phyloP scores from a whole-genome alignment of 1,284 basidiomycete genomes.

The Cryptococcus floricola region DNA sequence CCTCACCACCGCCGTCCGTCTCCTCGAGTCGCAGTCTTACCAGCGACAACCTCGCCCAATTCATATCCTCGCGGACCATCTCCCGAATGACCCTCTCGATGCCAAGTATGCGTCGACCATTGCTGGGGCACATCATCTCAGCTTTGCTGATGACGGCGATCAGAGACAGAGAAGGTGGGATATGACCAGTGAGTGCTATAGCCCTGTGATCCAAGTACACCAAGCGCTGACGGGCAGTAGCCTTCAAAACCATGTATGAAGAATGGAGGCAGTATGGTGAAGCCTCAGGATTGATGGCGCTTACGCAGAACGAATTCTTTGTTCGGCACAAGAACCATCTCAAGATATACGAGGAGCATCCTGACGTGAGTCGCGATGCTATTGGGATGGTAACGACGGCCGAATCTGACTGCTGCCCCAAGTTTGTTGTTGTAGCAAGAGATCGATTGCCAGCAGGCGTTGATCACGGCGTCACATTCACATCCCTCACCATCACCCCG shows the following conservation, averaged over 20 bases:
- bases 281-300: constrained; percentile 35
- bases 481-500: constrained; percentile 47
- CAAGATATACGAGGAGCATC: constrained; percentile 43
- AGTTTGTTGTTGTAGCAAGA: constrained; percentile 26
- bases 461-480: constrained; percentile 44
- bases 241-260: constrained; percentile 34
- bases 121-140: no score
- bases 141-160: no score
- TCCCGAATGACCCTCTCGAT: no score
- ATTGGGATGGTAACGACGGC: no score
- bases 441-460: constrained; percentile 7
- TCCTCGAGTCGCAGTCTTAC: no score
- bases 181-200: constrained; percentile 28
- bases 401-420: background rate
- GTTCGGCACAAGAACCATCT: constrained; percentile 38
- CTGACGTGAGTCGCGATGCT: constrained; percentile 30
- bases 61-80: no score
- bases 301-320: constrained; percentile 46
- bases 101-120: no score
- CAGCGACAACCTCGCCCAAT: no score
- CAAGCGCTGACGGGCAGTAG: constrained; percentile 12
- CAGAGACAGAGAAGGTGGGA: constrained; percentile 24
- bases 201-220: background rate
- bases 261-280: constrained; percentile 36
- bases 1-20: no score